phyloP scores from a whole-genome alignment of 177 flowering plant genomes.

The Tripterygium wilfordii region DNA sequence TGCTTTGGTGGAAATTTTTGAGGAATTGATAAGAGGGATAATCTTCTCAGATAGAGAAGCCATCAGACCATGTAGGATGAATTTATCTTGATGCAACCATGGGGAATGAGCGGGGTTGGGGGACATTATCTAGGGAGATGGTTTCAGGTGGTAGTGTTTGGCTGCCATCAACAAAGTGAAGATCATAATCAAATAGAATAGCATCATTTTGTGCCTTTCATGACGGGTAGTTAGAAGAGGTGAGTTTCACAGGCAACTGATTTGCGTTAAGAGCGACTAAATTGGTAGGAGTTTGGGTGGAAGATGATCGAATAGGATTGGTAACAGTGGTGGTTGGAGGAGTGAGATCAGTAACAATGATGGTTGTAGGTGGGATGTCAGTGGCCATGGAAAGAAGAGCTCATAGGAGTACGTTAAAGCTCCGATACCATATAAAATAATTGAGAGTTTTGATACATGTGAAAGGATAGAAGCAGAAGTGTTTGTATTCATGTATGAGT shows the following conservation, averaged over 20 bases:
- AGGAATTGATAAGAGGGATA: background rate
- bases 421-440: too few species aligned
- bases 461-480: too few species aligned
- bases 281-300: background rate
- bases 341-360: too few species aligned
- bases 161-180: constrained; percentile 12
- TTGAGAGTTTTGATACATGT: too few species aligned
- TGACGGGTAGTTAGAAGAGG: constrained; percentile 14
- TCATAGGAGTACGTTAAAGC: too few species aligned
- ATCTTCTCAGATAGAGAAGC: background rate
- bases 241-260: constrained; percentile 15
- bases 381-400: too few species aligned
- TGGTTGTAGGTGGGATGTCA: too few species aligned
- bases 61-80: background rate
- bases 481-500: too few species aligned
- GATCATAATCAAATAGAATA: constrained; percentile 13
- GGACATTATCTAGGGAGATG: background rate
- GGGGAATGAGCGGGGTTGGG: background rate
- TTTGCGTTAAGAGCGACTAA: too few species aligned
- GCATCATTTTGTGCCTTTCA: constrained; percentile 11
- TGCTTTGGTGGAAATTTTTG: constrained; percentile 4
- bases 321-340: too few species aligned
- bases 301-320: background rate
- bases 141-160: background rate
- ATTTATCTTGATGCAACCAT: background rate